Conservation (phyloP, 176 grass and related monocot species). For the Avena insularis region DNA sequence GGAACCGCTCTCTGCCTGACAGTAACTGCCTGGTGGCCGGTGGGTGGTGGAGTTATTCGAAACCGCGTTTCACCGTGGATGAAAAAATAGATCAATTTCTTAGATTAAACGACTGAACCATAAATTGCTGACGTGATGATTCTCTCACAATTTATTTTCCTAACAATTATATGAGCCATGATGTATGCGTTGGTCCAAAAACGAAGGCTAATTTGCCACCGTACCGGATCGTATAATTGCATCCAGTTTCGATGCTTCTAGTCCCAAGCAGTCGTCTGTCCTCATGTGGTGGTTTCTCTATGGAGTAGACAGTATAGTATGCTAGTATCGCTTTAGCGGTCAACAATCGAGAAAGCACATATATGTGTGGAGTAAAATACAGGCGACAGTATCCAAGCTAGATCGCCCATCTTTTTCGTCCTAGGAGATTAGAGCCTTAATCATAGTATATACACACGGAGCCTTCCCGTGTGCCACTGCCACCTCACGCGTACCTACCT, state of each 20-base stretch:
- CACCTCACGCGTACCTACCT: neutral
- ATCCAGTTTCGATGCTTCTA: neutral
- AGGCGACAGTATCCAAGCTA: neutral
- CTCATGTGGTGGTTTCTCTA: neutral
- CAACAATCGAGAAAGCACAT: neutral
- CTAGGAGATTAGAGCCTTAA: slow-evolving; percentile 11
- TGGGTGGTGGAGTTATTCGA: neutral
- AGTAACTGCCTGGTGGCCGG: neutral
- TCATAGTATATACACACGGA: neutral
- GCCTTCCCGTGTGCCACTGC: neutral
- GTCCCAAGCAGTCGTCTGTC: neutral
- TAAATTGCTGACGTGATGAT: no score
- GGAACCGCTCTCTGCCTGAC: neutral
- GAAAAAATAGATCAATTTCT: no score
- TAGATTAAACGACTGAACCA: no score
- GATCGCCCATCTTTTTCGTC: neutral
- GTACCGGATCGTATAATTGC: neutral
- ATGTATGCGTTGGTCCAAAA: neutral
- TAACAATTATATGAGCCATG: neutral
- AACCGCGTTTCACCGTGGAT: slow-evolving; percentile 8
- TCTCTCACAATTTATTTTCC: no score
- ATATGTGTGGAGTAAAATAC: neutral
- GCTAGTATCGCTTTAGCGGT: neutral
- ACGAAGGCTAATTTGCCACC: neutral
- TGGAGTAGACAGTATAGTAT: neutral